These are phyloP conservation scores for Auriscalpium microsporum DNA, from an alignment of 768 basidiomycete species.

Conservation along the genomic window DNA sequence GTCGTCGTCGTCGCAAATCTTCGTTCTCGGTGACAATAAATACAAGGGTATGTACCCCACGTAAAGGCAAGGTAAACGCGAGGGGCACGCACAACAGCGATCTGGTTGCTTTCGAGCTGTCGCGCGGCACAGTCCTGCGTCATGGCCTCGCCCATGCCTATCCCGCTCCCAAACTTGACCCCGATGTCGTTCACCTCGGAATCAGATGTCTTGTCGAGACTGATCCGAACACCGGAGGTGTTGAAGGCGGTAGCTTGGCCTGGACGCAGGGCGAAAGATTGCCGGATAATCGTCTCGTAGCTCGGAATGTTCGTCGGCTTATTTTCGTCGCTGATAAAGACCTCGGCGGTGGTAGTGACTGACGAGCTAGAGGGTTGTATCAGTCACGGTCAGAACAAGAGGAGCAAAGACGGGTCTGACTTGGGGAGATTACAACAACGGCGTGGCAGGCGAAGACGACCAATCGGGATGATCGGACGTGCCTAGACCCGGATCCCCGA, in stretches of 20 bases:
- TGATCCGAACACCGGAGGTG: conserved; percentile 1
- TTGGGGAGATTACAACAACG: too few relatives aligned
- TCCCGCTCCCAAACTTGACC: conserved; percentile 6
- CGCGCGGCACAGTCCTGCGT: conserved; percentile 2
- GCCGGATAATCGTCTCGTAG: conserved; percentile 3
- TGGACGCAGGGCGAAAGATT: background rate
- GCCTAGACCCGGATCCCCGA: too few relatives aligned
- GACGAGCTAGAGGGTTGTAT: too few relatives aligned
- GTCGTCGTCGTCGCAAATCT: too few relatives aligned
- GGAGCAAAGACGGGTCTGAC: too few relatives aligned
- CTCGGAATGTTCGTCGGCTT: background rate
- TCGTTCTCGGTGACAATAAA: too few relatives aligned
- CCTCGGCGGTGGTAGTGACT: background rate
- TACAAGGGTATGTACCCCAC: too few relatives aligned
- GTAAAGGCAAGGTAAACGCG: too few relatives aligned
- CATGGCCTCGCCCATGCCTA: conserved; percentile 5
- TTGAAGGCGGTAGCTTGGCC: background rate
- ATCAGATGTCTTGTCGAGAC: background rate
- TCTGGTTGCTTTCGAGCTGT: background rate
- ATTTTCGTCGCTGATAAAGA: background rate
- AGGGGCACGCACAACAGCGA: background rate
- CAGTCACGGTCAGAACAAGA: too few relatives aligned
- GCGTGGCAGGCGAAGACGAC: too few relatives aligned
- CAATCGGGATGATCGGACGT: too few relatives aligned
- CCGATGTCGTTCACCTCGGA: conserved; percentile 4